Evolutionary conservation across 192 early-diverging fungal genomes (phyloP).

Genomic region (Helicostylum pulchrum): DNA sequence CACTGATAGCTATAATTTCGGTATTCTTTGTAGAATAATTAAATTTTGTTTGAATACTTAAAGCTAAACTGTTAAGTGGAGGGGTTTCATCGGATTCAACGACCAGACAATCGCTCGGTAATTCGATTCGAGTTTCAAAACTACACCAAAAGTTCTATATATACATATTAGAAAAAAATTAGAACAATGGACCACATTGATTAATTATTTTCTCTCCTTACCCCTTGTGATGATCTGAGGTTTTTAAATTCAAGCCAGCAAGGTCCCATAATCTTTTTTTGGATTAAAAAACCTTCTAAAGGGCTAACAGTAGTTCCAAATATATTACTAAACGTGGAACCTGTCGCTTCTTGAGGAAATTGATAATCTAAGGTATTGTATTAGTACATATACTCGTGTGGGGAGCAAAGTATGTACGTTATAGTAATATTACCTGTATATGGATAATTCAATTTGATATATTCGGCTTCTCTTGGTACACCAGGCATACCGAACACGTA

Average conservation of each 20-base stretch:
- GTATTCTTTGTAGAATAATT: conserved; percentile 72
- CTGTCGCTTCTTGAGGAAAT: conserved; percentile 53
- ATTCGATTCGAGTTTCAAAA: conserved; percentile 56
- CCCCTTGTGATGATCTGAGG: conserved; percentile 33
- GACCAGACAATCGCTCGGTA: conserved; percentile 62
- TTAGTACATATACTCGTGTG: conserved; percentile 52
- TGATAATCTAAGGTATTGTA: conserved; percentile 41
- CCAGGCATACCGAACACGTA: conserved; percentile 89
- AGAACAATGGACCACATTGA: background rate
- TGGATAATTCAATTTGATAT: conserved; percentile 66
- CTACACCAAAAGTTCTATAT: conserved; percentile 75
- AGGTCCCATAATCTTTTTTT: conserved; percentile 95
- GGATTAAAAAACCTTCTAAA: conserved; percentile 86
- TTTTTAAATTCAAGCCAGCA: conserved; percentile 81
- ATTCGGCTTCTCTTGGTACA: conserved; percentile 76
- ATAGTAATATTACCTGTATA: conserved; percentile 9
- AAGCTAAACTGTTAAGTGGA: conserved; percentile 76
- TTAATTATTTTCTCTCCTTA: conserved; percentile 29
- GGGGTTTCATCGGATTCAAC: conserved; percentile 58
- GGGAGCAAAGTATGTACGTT: background rate
- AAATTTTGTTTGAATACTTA: conserved; percentile 77
- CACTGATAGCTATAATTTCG: conserved; percentile 78
- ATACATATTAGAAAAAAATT: background rate
- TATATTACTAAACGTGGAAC: conserved; percentile 73
- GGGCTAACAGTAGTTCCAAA: conserved; percentile 86